Percentiles rank a stretch among this genome's conserved stretches.
Evolutionary conservation across 1,284 basidiomycete genomes (phyloP).

Genomic region (Volvariella volvacea): DNA sequence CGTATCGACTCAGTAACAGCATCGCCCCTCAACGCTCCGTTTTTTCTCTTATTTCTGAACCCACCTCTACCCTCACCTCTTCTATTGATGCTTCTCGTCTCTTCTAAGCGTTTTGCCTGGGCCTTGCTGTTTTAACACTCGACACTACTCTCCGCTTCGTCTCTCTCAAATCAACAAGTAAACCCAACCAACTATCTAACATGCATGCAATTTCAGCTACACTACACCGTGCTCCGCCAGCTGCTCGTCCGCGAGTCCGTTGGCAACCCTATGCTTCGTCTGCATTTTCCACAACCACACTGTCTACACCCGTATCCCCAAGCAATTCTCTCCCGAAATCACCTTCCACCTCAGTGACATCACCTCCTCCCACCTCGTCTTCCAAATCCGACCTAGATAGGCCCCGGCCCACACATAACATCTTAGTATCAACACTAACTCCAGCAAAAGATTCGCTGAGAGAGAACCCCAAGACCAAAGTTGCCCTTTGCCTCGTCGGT

Average conservation of each 20-base stretch:
- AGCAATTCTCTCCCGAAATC: conserved; percentile 37
- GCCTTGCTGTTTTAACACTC: conserved; percentile 11
- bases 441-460: conserved; percentile 29
- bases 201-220: conserved; percentile 59
- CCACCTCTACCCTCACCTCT: conserved; percentile 11
- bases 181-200: conserved; percentile 15
- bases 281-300: conserved; percentile 28
- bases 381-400: conserved; percentile 32
- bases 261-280: conserved; percentile 66
- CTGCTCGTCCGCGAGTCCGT: conserved; percentile 55
- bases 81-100: conserved; percentile 13
- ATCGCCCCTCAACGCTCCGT: conserved; percentile 15
- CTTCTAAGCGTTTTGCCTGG: conserved; percentile 15
- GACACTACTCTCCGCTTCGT: conserved; percentile 8
- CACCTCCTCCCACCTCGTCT: conserved; percentile 31
- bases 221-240: conserved; percentile 60
- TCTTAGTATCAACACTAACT: conserved; percentile 22
- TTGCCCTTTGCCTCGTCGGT: conserved; percentile 63
- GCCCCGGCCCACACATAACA: conserved; percentile 21
- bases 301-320: conserved; percentile 37
- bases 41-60: conserved; percentile 5
- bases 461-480: conserved; percentile 54
- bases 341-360: conserved; percentile 48
- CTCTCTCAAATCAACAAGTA: conserved; percentile 9
- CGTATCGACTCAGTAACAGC: conserved; percentile 17